Base-by-base conservation (phyloP, 495 filamentous ascomycete species). In the Aspergillus olivimuriae region DNA sequence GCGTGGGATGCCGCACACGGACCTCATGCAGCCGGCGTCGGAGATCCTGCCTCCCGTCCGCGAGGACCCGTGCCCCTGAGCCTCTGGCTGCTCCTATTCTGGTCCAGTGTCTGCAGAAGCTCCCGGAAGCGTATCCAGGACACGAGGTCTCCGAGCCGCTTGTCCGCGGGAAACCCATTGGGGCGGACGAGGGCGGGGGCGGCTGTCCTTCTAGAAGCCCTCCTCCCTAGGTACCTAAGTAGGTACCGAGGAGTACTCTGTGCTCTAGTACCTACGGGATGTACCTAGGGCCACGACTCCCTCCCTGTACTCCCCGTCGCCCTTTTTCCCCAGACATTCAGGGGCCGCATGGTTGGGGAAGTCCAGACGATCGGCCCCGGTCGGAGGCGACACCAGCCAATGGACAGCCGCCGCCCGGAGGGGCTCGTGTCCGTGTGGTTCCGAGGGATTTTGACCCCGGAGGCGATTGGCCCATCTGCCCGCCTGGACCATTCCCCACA, bases 281-380 rank as follows among this genome's bases (percentile, higher is more conserved):
- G n/a, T n/a, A n/a, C n/a, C 21, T 21, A 28, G 31, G 31, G 41
- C 23, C 23, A 26, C 24, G 38, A 33, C 18, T 36, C 44, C 44
- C 20, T 36, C 19, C 15, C 37, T 48, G n/a, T n/a, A n/a, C n/a
- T n/a, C n/a, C n/a, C n/a, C n/a, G n/a, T n/a, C n/a, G 24, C 5
- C 5, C 6, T 28, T 28, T 28, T 11, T 11, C 24, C 24, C 24
- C 24, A 28, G 24, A 28, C 5, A 6, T 28, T 28, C 47, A 50
- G 47, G 47, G 39, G 48, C 35, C 41, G 41, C 26, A 50, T 44
- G 37, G 34, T 39, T 42, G 43, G 48, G 39, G 42, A 39, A 44
- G 36, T 21, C 46, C 40, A 43, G 19, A n/a, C 18, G 46, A 33
- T 39, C 34, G 24, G 21, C 41, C 20, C 19, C 26, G 18, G n/a